Conservation (phyloP, 805 yeast genomes). For the Hanseniaspora vineae region DNA sequence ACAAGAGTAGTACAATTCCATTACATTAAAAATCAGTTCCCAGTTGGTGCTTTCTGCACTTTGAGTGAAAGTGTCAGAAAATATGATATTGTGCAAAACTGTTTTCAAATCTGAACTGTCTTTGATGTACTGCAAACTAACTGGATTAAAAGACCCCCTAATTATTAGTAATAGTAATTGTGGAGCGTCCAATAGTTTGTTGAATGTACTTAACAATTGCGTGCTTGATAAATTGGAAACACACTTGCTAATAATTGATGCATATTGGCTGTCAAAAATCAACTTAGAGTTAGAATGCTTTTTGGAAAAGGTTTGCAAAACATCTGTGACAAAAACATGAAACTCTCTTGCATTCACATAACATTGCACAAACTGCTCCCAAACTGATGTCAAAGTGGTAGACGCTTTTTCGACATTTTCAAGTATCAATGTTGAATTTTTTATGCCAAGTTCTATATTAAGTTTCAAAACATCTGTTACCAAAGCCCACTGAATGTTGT, state of each 20-base stretch:
- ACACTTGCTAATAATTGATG: constrained; percentile 27
- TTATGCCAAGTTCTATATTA: constrained; percentile 47
- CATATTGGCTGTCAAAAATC: constrained; percentile 19
- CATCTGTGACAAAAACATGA: constrained; percentile 28
- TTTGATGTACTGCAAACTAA: background rate
- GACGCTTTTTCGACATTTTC: constrained; percentile 3
- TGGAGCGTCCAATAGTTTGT: constrained; percentile 11
- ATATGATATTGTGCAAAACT: background rate
- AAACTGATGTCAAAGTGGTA: constrained; percentile 8
- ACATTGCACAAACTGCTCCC: constrained; percentile 30
- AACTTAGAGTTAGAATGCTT: constrained; percentile 8
- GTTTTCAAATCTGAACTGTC: background rate
- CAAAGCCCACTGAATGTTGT: constrained; percentile 30
- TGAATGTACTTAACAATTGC: constrained; percentile 27
- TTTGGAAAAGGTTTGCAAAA: constrained; percentile 27
- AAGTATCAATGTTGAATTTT: constrained; percentile 27
- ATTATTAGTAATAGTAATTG: constrained; percentile 22
- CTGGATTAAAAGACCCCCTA: constrained; percentile 28
- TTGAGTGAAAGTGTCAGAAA: background rate
- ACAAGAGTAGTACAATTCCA: background rate
- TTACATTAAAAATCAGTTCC: background rate
- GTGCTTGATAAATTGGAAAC: constrained; percentile 33
- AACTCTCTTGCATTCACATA: constrained; percentile 48
- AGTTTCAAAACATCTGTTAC: constrained; percentile 35
- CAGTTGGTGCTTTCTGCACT: background rate